Base-by-base conservation (phyloP, 345 rosid genomes). In the Eucalyptus pumila region DNA sequence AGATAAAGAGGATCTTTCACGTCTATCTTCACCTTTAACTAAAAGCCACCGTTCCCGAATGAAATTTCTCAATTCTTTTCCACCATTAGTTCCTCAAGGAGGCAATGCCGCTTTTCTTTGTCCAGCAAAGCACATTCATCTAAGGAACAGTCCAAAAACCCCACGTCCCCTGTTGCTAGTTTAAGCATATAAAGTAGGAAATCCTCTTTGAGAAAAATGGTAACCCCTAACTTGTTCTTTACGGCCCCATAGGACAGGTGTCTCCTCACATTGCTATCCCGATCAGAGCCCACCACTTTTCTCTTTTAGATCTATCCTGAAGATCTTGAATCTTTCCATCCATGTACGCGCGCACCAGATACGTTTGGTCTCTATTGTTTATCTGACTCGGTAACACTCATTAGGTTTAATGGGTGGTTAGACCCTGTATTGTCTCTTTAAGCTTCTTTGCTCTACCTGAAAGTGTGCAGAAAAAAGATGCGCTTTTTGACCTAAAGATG, bases 241-340 rank as follows among this genome's bases (percentile, higher is more conserved):
- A 11, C 24, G 83, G 83, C 83, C 83, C 5, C 83, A 21, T 6
- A 37, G 23, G 83, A 40, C 83, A 76, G 42, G 50, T 87, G 80
- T 90, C 83, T 88, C 24, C 16, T 69, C 87, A 85, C 80, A 76
- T 87, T 89, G 91, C 89, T 88, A 90, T 90, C 94, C 92, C 89
- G 58, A 67, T 93, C 93, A 91, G 72, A 91, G 67, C 88, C 92
- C 92, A 89, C 93, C 86, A 45, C 23, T 40, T 8, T 40, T 67
- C 88, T 67, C 42, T 17, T 37, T 48, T 24, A n/a, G 47, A 19
- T 76, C 47, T 19, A 37, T 37, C 7, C 83, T 40, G 83, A 44
- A 11, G 3, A 76, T 76, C 83, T 40, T 40, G 83, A 76, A 76
- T 21, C 83, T 76, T 76, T 56, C 30, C 47, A 40, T 19, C 83